Conservation (phyloP, 495 filamentous ascomycete genomes). For the Penicilliopsis zonata region DNA sequence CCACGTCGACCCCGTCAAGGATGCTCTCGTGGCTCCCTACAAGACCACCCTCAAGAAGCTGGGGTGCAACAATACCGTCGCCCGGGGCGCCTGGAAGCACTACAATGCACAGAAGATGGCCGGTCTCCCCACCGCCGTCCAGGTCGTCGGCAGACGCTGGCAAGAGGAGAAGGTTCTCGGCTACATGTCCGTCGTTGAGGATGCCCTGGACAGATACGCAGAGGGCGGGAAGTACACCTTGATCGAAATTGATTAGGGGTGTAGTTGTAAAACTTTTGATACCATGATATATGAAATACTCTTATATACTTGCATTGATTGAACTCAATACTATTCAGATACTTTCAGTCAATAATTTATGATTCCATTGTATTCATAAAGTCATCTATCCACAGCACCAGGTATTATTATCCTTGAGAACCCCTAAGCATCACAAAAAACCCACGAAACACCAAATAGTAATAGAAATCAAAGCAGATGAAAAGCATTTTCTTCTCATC, state of each 20-base stretch:
- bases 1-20: constrained; percentile 59
- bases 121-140: constrained; percentile 76
- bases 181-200: constrained; percentile 68
- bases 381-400: too few relatives aligned
- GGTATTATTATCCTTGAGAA: too few relatives aligned
- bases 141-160: constrained; percentile 72
- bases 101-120: constrained; percentile 80
- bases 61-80: constrained; percentile 58
- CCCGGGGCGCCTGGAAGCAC: constrained; percentile 72
- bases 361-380: too few relatives aligned
- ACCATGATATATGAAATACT: constrained; percentile 1
- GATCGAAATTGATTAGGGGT: constrained; percentile 48
- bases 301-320: too few relatives aligned
- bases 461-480: too few relatives aligned
- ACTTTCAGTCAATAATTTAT: too few relatives aligned
- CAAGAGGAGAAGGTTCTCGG: constrained; percentile 90
- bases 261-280: too few relatives aligned
- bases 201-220: constrained; percentile 47
- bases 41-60: constrained; percentile 32
- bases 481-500: too few relatives aligned
- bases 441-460: too few relatives aligned
- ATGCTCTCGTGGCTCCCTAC: constrained; percentile 47
- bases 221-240: constrained; percentile 49
- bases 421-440: too few relatives aligned
- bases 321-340: too few relatives aligned